Evolutionary conservation across 1,139 yeast genomes (phyloP).

Genomic region (Candida sanyaensis): DNA sequence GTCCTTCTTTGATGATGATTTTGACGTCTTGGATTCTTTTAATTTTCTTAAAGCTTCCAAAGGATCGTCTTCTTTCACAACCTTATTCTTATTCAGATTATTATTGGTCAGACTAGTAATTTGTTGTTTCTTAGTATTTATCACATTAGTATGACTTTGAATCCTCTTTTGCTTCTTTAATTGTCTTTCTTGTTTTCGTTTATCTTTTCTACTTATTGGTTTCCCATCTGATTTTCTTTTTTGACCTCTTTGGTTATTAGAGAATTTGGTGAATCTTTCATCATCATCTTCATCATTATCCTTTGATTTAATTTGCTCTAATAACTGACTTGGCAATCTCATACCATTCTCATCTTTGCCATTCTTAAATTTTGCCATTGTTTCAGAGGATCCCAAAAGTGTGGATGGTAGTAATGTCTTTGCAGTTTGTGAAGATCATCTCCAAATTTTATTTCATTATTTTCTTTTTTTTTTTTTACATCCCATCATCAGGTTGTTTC

Average conservation of each 20-base stretch:
- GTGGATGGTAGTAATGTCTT: background rate
- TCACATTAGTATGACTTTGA: background rate
- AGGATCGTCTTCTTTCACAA: conserved; percentile 21
- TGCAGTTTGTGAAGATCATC: background rate
- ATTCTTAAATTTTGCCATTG: conserved; percentile 10
- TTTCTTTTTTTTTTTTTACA: background rate
- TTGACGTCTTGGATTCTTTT: conserved; percentile 21
- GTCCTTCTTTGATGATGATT: conserved; percentile 11
- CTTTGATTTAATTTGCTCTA: conserved; percentile 60
- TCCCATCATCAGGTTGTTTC: background rate
- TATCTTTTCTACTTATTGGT: conserved; percentile 51
- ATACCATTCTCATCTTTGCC: conserved; percentile 45
- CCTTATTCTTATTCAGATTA: conserved; percentile 13
- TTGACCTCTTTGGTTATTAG: conserved; percentile 12
- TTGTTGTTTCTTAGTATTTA: conserved; percentile 5
- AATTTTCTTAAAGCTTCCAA: conserved; percentile 23
- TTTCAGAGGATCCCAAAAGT: background rate
- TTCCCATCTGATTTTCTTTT: conserved; percentile 25
- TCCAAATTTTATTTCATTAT: background rate
- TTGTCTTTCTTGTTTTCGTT: conserved; percentile 56
- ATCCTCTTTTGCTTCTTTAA: conserved; percentile 47
- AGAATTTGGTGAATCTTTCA: conserved; percentile 27
- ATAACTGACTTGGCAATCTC: conserved; percentile 63
- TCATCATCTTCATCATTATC: conserved; percentile 38
- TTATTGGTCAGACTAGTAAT: background rate